Base-by-base conservation (phyloP, 257 asterid genomes). In the Ilex asprella region DNA sequence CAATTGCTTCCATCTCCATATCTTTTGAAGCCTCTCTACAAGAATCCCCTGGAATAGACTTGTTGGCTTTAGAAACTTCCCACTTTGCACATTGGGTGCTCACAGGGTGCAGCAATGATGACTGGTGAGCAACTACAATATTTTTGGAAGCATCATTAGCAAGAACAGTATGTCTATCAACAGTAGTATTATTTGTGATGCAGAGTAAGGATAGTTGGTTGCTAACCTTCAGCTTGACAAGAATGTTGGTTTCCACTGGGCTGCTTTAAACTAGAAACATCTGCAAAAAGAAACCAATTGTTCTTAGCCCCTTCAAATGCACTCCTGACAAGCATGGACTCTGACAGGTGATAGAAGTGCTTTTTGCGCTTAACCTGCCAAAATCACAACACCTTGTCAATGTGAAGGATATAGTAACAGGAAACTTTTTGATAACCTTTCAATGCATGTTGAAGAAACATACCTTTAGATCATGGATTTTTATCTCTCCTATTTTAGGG, bases 391-490 rank as follows among this genome's bases (percentile, higher is more conserved):
- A 32, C 54, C 54, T 15, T 49, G 27, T 35, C 5, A 35, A 35
- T 35, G 41, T 8, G 27, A 35, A 35, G 41, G 5, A 35, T 35
- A 35, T 35, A 35, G 8, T 35, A 35, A 35, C 41, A 35, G 7
- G 7, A 35, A 35, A 35, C 7, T 35, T 35, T 35, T 35, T 35
- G 41, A 35, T 35, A 35, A 3, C 41, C 41, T 35, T 3, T 35
- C 7, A 35, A 4, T 35, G 0, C 10, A 47, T 12, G 13, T 35
- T 12, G 60, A 58, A 63, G 57, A 30, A 54, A 67, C 44, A 72
- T 32, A 91, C 98, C 96, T 85, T 81, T 68, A 87, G 49, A 30
- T 84, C 67, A 12, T 56, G 74, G 59, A 87, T 69, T 55, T 47
- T 49, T 70, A 88, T 60, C 71, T 74, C 85, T 57, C 88, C 84